These are phyloP conservation scores for Boechera stricta DNA, from an alignment of 345 rosid genomes.

Conservation along the genomic window DNA sequence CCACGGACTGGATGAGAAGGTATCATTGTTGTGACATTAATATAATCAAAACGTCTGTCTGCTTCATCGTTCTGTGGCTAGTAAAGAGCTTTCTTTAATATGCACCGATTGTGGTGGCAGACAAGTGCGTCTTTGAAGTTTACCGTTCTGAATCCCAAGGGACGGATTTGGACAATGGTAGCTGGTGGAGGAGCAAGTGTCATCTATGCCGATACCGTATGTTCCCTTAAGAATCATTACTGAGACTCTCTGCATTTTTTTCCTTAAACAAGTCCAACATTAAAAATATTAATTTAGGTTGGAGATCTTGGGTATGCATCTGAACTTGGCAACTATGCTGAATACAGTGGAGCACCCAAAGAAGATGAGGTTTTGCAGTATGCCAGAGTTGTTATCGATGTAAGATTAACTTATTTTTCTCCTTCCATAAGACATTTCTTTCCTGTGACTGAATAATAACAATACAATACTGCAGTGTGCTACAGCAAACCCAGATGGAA, in stretches of 20 bases:
- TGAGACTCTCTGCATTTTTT: slow-evolving; percentile 18
- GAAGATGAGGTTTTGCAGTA: slow-evolving; percentile 97
- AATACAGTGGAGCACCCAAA: slow-evolving; percentile 97
- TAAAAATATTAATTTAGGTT: slow-evolving; percentile 52
- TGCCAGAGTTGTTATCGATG: slow-evolving; percentile 96
- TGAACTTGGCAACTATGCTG: slow-evolving; percentile 92
- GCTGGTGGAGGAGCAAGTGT: slow-evolving; percentile 99
- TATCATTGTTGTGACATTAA: slow-evolving; percentile 33
- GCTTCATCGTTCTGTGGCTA: neutral
- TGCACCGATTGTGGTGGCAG: slow-evolving; percentile 47
- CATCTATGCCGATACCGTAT: slow-evolving; percentile 90
- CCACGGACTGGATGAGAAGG: slow-evolving; percentile 96
- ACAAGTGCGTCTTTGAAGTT: slow-evolving; percentile 97
- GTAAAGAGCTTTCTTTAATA: neutral
- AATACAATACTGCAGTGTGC: slow-evolving; percentile 70
- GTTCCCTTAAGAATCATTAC: slow-evolving; percentile 33
- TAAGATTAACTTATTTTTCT: slow-evolving; percentile 28
- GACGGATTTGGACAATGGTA: slow-evolving; percentile 95
- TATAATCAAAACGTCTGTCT: neutral
- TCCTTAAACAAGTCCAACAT: neutral
- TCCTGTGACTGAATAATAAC: neutral
- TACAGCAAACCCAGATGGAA: slow-evolving; percentile 87
- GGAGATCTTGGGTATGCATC: slow-evolving; percentile 97
- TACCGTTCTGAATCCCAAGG: slow-evolving; percentile 92
- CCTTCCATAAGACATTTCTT: neutral